A percentile compares a stretch with the other conserved stretches of the same genome.
Conservation (phyloP, 305 asterid genomes). For the Vinca major region DNA sequence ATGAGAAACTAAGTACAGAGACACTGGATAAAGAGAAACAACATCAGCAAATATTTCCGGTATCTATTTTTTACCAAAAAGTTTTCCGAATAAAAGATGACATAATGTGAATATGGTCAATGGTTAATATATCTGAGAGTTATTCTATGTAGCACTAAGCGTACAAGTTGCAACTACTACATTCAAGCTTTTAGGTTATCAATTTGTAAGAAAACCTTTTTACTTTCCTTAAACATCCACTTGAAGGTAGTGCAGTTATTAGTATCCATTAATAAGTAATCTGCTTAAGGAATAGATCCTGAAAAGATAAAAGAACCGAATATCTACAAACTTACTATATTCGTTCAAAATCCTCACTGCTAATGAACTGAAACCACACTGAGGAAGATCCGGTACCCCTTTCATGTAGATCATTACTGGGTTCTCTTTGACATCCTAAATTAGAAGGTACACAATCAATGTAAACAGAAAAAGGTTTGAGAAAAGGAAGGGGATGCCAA, state of each 20-base stretch:
- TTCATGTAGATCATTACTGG: conserved; percentile 98
- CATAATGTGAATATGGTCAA: background rate
- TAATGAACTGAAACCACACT: conserved; percentile 91
- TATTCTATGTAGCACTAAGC: background rate
- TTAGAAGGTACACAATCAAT: conserved; percentile 7
- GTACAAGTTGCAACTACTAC: background rate
- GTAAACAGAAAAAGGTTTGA: background rate
- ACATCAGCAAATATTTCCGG: background rate
- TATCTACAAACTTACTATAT: conserved; percentile 51
- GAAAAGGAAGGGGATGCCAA: background rate
- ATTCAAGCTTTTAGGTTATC: background rate
- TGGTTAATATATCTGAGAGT: background rate
- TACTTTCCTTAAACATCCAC: background rate
- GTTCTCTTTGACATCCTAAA: conserved; percentile 86
- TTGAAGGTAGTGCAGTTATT: background rate
- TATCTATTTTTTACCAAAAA: background rate
- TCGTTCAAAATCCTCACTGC: conserved; percentile 81
- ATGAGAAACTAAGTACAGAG: background rate
- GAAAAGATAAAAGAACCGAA: background rate
- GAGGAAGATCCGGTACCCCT: conserved; percentile 81
- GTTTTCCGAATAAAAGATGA: background rate
- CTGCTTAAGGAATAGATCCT: background rate
- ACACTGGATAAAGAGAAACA: background rate
- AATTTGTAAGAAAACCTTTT: background rate
- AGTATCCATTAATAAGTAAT: background rate